Base-by-base conservation (phyloP, 495 filamentous ascomycete genomes). In the Bathelium albidoporum region DNA sequence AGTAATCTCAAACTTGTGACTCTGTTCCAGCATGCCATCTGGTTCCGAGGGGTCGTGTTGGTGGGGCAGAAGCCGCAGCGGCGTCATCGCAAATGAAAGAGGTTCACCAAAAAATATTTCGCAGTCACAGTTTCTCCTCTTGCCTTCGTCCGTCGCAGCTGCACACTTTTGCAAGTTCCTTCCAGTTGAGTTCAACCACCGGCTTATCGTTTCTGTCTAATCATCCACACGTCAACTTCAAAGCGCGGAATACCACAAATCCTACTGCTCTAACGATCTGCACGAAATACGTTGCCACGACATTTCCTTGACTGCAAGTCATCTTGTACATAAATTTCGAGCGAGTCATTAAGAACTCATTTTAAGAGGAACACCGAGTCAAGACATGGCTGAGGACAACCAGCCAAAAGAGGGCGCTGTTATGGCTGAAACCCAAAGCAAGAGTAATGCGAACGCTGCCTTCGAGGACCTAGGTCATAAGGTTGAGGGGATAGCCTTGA, bases 401-500 rank as follows among this genome's bases (percentile, higher is more conserved):
- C 59, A 64, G 44, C 58, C 31, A 43, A 64, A 60, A 66, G 67
- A 65, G 59, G 12, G 14, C 39, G 24, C 53, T 22, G 29, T 55
- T 59, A 9, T 9, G 24, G 49, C 9, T 44, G 59, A 29, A 18
- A 63, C 66, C 61, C 64, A 64, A 41, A 60, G 62, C 5, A 65
- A 43, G 12, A 66, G 61, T 59, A 49, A 73, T 26, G 74, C 72
- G 10, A 28, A 71, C 31, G 77, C 80, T 55, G 72, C 79, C 60
- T 81, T 81, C 70, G 74, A 77, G 66, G 73, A 78, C 59, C 80
- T 81, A 69, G 76, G 78, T 4, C 66, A 68, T 10, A 74, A 74
- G 59, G 79, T 80, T 18, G 72, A 73, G 61, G 73, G 72, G 28
- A 70, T 76, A 58, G 70, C 75, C 5, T 32, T 64, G 61, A 11